phyloP scores from a whole-genome alignment of 345 rosid species.

The Camelina neglecta region DNA sequence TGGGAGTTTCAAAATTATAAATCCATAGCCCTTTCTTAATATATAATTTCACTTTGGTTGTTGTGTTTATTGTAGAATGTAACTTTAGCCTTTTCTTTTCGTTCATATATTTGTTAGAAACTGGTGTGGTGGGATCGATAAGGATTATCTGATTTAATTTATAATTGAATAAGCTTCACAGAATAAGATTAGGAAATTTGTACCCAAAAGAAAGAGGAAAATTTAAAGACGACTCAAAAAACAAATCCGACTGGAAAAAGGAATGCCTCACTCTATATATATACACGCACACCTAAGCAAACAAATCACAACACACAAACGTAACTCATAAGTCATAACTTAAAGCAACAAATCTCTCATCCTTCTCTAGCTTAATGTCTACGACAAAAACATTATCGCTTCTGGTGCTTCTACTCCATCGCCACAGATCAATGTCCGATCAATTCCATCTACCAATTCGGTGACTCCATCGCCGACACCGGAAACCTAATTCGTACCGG shows the following conservation, averaged over 20 bases:
- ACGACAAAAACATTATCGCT: constrained; percentile 10
- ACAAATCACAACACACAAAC: not conserved
- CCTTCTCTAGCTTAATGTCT: constrained; percentile 10
- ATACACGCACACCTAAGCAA: not conserved
- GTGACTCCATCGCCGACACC: constrained; percentile 43
- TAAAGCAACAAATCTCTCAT: constrained; percentile 5
- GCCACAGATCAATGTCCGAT: constrained; percentile 9
- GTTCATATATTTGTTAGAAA: constrained; percentile 1
- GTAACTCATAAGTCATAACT: too few relatives aligned
- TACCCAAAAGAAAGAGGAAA: too few relatives aligned
- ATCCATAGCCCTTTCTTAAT: not conserved
- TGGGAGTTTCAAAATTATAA: not conserved
- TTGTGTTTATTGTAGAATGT: not conserved
- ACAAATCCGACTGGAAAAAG: too few relatives aligned
- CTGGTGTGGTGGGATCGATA: not conserved
- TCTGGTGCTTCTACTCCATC: constrained; percentile 15
- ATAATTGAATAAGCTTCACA: too few relatives aligned
- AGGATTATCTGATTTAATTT: not conserved
- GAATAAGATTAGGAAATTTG: too few relatives aligned
- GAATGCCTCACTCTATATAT: not conserved
- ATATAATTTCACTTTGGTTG: not conserved
- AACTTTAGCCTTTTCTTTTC: not conserved
- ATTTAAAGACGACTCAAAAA: too few relatives aligned
- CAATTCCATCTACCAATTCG: constrained; percentile 38
- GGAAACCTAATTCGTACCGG: constrained; percentile 39